These are phyloP conservation scores for Moricandia moricandioides DNA, from an alignment of 345 rosid species.

Conservation along the genomic window DNA sequence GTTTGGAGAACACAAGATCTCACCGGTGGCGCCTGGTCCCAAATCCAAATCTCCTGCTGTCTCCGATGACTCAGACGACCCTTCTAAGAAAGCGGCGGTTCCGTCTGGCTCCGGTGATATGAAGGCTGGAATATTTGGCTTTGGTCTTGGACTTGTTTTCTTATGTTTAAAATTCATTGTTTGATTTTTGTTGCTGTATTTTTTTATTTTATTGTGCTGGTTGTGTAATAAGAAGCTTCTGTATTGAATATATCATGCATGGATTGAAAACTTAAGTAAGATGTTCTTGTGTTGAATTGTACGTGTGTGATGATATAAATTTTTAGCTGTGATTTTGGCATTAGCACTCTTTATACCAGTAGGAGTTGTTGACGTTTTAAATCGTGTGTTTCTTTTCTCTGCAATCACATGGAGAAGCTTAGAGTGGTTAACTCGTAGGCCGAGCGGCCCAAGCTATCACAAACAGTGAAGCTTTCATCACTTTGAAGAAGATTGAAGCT, in stretches of 20 bases:
- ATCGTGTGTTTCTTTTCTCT: no score
- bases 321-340: neutral
- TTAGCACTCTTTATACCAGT: neutral
- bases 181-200: constrained; percentile 15
- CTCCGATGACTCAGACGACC: neutral
- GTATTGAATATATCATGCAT: constrained; percentile 2
- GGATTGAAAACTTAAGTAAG: neutral
- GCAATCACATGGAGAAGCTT: constrained; percentile 44
- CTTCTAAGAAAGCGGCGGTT: constrained; percentile 33
- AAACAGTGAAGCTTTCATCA: constrained; percentile 74
- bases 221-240: constrained; percentile 5
- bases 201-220: neutral
- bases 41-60: constrained; percentile 18
- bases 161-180: constrained; percentile 50
- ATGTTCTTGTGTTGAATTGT: neutral
- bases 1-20: constrained; percentile 44
- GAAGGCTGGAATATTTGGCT: constrained; percentile 42
- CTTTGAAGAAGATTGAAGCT: constrained; percentile 80
- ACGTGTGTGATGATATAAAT: neutral
- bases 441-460: constrained; percentile 54
- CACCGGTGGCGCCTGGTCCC: constrained; percentile 44
- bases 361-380: no score
- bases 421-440: constrained; percentile 82
- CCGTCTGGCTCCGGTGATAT: constrained; percentile 36
- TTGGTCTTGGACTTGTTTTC: constrained; percentile 50